Percentiles rank a stretch among this genome's conserved stretches.
Evolutionary conservation across 257 asterid genomes (phyloP).

Genomic region (Cordia subcordata): DNA sequence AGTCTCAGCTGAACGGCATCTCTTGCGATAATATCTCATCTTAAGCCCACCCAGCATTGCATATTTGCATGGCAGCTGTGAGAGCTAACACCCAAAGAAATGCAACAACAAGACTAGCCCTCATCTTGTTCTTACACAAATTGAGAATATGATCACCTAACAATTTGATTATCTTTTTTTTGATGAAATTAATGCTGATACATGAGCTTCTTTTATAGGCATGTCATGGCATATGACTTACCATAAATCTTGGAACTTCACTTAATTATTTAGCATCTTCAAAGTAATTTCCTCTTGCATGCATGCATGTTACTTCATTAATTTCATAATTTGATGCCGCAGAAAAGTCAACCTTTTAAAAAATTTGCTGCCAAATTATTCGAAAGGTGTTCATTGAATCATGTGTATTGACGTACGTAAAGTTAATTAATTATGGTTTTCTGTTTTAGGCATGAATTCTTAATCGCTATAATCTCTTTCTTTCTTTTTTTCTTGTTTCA

Average conservation of each 20-base stretch:
- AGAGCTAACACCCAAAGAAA: constrained; percentile 12
- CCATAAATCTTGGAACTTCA: background rate
- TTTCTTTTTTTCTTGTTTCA: no score
- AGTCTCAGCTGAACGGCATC: constrained; percentile 44
- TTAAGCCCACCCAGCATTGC: constrained; percentile 32
- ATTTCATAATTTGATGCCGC: background rate
- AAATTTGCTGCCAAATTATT: background rate
- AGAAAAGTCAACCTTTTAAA: constrained; percentile 6
- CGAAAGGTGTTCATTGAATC: constrained; percentile 11
- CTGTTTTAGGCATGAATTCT: no score
- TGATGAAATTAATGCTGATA: constrained; percentile 4
- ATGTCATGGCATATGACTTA: background rate
- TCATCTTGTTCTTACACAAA: background rate
- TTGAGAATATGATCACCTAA: background rate
- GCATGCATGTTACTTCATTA: constrained; percentile 1
- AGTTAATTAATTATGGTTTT: no score
- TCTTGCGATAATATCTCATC: constrained; percentile 28
- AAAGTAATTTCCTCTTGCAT: background rate
- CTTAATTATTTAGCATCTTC: background rate
- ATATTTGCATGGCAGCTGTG: background rate
- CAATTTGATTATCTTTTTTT: background rate
- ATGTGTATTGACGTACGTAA: background rate
- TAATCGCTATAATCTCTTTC: no score
- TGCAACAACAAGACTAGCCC: constrained; percentile 2
- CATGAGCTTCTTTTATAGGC: constrained; percentile 16